Base-by-base conservation (phyloP, 1,139 yeast genomes). In the Hemisphaericaspora lyxosophila region DNA sequence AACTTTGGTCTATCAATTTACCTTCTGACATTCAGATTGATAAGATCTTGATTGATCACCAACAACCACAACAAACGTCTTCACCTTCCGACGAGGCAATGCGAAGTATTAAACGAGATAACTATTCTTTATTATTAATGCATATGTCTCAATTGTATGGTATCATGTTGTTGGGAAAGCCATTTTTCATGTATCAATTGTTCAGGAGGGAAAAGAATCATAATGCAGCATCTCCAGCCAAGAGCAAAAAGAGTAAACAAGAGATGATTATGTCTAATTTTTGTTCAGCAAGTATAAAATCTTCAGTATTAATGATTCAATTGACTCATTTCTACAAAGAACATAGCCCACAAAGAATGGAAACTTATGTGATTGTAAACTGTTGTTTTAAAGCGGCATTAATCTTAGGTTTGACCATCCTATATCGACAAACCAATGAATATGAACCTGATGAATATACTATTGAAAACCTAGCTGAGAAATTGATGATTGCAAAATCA, bases 61-160 rank as follows among this genome's bases (percentile, higher is more conserved):
- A 19, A 18, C 13, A n/a, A 7, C 17, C 39, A 9, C 33, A 19
- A 18, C 13, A n/a, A 7, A 17, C 39, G 7, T 18, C 32, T 2
- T 29, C 39, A 11, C 26, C 41, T 6, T 35, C 33, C 6, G 28
- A 30, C 16, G 18, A 33, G 8, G 25, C 40, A 14, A 33, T 47
- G 27, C 42, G 43, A 14, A 48, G 51, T 19, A 23, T 36, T 15
- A 31, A 36, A 16, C 31, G 31, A 26, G 42, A 39, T 28, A 54
- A 56, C 34, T 56, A 46, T 33, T 45, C 54, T 24, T 45, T 60
- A 2, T 49, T 67, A 23, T 50, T 64, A 4, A 49, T 67, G 3
- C 73, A 70, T 46, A 49, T 67, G 19, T 54, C 60, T 4, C 67
- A 69, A 40, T 50, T 70, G 20, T 60, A 65, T 48, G 67, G 69